phyloP scores from a whole-genome alignment of 495 filamentous ascomycete species.

The Mycothermus thermophilus region DNA sequence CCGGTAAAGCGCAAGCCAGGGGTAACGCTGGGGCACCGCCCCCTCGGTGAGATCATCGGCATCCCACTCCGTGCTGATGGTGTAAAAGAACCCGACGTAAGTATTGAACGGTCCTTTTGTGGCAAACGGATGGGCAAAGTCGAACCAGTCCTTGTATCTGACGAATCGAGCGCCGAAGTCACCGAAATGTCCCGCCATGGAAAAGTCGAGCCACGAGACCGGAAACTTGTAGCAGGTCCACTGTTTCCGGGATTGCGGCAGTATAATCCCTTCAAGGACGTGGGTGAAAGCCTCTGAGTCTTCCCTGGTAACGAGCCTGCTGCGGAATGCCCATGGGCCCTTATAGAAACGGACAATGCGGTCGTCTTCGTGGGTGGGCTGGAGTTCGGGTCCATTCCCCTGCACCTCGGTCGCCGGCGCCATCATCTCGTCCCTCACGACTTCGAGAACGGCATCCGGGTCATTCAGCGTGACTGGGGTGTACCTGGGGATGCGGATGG shows the following conservation, averaged over 20 bases:
- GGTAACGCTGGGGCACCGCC: slow-evolving; percentile 12
- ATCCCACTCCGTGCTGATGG: slow-evolving; percentile 26
- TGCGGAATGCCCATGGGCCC: slow-evolving; percentile 6
- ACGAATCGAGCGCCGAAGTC: slow-evolving; percentile 16
- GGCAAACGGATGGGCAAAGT: slow-evolving; percentile 10
- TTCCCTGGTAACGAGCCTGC: not conserved
- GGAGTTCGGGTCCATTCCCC: not conserved
- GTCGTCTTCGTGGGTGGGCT: not conserved
- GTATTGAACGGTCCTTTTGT: not conserved
- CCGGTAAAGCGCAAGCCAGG: slow-evolving; percentile 30
- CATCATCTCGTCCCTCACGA: slow-evolving; percentile 6
- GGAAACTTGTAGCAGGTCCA: slow-evolving; percentile 19
- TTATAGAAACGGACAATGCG: not conserved
- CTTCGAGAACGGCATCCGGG: slow-evolving; percentile 23
- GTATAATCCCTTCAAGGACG: not conserved
- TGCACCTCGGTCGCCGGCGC: not conserved
- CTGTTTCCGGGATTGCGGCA: not conserved
- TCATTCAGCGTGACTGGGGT: slow-evolving; percentile 23
- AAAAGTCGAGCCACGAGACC: slow-evolving; percentile 23
- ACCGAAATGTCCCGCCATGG: slow-evolving; percentile 23
- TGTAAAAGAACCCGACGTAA: slow-evolving; percentile 33
- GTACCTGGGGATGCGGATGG: slow-evolving; percentile 27
- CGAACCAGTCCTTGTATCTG: slow-evolving; percentile 25
- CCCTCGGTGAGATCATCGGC: slow-evolving; percentile 4
- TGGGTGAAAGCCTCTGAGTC: not conserved